Evolutionary conservation across 1,284 basidiomycete species (phyloP).

Genomic region (Puccinia hordei): DNA sequence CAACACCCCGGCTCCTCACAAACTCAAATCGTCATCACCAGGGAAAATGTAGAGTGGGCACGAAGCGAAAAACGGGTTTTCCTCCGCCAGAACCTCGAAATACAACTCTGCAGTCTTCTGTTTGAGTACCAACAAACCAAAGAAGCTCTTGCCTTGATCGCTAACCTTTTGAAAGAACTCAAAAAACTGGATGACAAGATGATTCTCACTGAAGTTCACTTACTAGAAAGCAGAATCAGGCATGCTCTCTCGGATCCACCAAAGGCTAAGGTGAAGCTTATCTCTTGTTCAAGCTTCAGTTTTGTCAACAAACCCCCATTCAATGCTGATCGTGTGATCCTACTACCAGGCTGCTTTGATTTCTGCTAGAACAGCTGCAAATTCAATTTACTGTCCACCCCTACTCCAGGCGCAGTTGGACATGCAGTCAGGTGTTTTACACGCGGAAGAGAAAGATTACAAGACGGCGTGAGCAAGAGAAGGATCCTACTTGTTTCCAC

Average conservation of each 20-base stretch:
- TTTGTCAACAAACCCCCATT: too few species aligned
- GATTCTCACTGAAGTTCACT: constrained; percentile 93
- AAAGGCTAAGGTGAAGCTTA: constrained; percentile 73
- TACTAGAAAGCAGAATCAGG: constrained; percentile 88
- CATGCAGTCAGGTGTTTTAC: constrained; percentile 85
- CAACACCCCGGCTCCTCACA: constrained; percentile 55
- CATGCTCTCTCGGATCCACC: constrained; percentile 84
- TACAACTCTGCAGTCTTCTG: constrained; percentile 79
- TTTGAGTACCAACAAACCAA: constrained; percentile 57
- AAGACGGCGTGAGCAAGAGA: constrained; percentile 69
- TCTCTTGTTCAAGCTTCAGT: not conserved
- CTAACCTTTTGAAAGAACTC: constrained; percentile 81
- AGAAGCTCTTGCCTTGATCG: constrained; percentile 78
- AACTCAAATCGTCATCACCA: constrained; percentile 81
- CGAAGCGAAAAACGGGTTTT: constrained; percentile 90
- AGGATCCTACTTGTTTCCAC: not conserved
- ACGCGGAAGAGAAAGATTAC: constrained; percentile 98
- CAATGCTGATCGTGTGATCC: too few species aligned
- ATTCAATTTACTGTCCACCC: constrained; percentile 96
- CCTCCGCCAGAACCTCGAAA: constrained; percentile 90
- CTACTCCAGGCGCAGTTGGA: constrained; percentile 86
- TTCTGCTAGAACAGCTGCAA: constrained; percentile 88
- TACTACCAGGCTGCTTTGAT: constrained; percentile 89
- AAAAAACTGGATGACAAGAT: constrained; percentile 96
- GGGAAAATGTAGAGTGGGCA: constrained; percentile 92